Conservation (phyloP, 306 rosid genomes). For the peach (Prunus persica) region Prunus_persica_NCBIv2 NC_034013.1:12937001-12937500, state of each 20-base stretch:
- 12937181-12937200: constrained; percentile 19
- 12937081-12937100: constrained; percentile 37
- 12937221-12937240: constrained; percentile 43
- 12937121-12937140: neutral
- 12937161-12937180: neutral
- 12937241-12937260: constrained; percentile 47
- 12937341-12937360: constrained; percentile 41
- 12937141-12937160: neutral
- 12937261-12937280: constrained; percentile 46
- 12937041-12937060: constrained; percentile 45
- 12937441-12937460: constrained; percentile 41
- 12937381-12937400: constrained; percentile 45
- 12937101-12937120: neutral
- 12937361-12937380: constrained; percentile 46
- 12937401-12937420: constrained; percentile 46
- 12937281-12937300: constrained; percentile 46
- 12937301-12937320: constrained; percentile 48
- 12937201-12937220: constrained; percentile 50
- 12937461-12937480: constrained; percentile 44
- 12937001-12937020: neutral
- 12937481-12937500: constrained; percentile 44
- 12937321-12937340: constrained; percentile 42
- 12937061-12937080: constrained; percentile 47
- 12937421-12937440: constrained; percentile 45
- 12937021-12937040: constrained; percentile 32